Conservation (phyloP, 1,284 basidiomycete genomes). For the Ceratorhiza oryzae-sativae region DNA sequence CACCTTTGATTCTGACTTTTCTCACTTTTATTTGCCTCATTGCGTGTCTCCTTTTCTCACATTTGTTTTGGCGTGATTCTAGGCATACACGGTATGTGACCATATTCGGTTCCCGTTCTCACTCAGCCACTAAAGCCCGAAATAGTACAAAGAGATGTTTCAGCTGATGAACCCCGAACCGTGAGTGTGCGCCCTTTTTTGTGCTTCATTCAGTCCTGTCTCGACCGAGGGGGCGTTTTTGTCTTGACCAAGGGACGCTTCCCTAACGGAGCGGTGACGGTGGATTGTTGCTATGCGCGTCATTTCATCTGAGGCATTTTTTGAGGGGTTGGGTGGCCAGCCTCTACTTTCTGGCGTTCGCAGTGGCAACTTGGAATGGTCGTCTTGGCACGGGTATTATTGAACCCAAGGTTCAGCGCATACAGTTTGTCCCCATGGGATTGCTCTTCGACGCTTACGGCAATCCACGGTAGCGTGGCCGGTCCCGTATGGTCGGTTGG, state of each 20-base stretch:
- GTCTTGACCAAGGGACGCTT: not conserved
- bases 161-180: constrained; percentile 60
- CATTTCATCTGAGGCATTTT: not conserved
- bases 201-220: not conserved
- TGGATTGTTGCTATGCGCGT: not conserved
- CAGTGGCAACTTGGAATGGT: too few relatives aligned
- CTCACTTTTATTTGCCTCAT: constrained; percentile 39
- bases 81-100: constrained; percentile 35
- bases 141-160: constrained; percentile 61
- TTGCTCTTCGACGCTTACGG: constrained; percentile 8
- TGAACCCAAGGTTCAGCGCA: constrained; percentile 2
- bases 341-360: not conserved
- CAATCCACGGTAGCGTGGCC: not conserved
- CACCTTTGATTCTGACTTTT: constrained; percentile 46
- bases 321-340: not conserved
- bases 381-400: too few relatives aligned
- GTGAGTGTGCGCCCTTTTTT: constrained; percentile 50
- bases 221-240: not conserved
- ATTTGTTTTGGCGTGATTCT: constrained; percentile 1
- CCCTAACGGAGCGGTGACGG: not conserved
- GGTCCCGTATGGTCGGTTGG: not conserved
- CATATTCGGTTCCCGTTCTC: not conserved
- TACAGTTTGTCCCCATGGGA: not conserved
- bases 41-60: not conserved
- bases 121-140: not conserved